Base-by-base conservation (phyloP, 495 filamentous ascomycete genomes). In the Annulohypoxylon stygium region DNA sequence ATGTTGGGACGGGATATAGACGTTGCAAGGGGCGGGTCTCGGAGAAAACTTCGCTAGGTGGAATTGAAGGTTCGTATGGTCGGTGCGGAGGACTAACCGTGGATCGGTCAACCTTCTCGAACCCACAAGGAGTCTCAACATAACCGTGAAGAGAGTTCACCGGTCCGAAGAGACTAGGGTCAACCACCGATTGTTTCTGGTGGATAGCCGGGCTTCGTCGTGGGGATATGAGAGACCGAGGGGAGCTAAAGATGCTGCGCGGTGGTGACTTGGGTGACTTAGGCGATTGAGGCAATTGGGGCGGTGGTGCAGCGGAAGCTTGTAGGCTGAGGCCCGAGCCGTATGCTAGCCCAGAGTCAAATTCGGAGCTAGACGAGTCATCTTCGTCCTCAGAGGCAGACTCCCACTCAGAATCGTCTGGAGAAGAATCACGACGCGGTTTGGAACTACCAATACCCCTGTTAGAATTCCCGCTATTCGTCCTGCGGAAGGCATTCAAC, bases 1-100 rank as follows among this genome's bases (percentile, higher is more conserved):
- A 84, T 20, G 89, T 92, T 26, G 90, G 84, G 41, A 90, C 74
- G 8, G 91, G 89, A 66, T 76, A 76, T 23, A 79, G 66, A 12
- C 51, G 57, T 55, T 73, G 76, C 34, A 80, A 65, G 6, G 76
- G 78, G 14, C 75, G 67, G 14, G 76, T 78, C 65, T 85, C 81
- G n/a, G 78, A 69, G 33, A 65, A 70, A 75, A 48, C 75, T 61
- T 78, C 75, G 18, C 67, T 76, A 37, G 67, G 75, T 9, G 61
- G 57, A 18, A 59, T 62, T 48, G 72, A 65, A 10, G 75, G 63
- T 23, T 74, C 72, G 51, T 78, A 67, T 34, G 26, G 61, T 53
- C 39, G 69, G 3, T 39, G 69, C 26, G 67, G 20, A 25, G 64
- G 64, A 12, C n/a, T 30, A 55, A 75, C 23, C 34, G 61, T 45